These are phyloP conservation scores for Helminthosporium solani DNA, from an alignment of 2,329 filamentous ascomycete species.

Conservation along the genomic window DNA sequence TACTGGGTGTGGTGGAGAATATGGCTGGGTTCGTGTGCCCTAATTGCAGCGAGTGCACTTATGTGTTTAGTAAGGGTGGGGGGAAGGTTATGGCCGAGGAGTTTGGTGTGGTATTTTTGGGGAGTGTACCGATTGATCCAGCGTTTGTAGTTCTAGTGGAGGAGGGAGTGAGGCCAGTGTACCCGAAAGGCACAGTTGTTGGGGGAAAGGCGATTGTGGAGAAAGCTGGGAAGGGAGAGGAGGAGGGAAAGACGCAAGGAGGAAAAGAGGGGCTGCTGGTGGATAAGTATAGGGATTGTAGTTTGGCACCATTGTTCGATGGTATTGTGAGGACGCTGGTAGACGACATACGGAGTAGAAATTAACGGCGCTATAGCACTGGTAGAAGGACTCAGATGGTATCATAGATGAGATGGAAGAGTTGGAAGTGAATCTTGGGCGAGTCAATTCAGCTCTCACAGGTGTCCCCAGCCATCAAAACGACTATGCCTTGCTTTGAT, in stretches of 20 bases:
- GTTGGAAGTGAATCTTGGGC: not conserved
- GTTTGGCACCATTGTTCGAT: constrained; percentile 67
- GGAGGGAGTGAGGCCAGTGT: constrained; percentile 64
- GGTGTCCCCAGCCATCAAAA: too few relatives aligned
- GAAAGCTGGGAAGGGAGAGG: constrained; percentile 20
- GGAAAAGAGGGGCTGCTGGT: constrained; percentile 53
- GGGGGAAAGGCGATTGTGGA: constrained; percentile 34
- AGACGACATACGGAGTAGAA: constrained; percentile 27
- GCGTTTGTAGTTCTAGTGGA: constrained; percentile 88
- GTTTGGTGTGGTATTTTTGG: constrained; percentile 80
- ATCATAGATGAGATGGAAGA: not conserved
- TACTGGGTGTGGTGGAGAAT: constrained; percentile 92
- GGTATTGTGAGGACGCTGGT: constrained; percentile 60
- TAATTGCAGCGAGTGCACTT: constrained; percentile 77
- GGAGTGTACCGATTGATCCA: constrained; percentile 86
- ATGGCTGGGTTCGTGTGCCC: constrained; percentile 91
- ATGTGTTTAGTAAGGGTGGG: constrained; percentile 90
- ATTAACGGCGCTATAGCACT: not conserved
- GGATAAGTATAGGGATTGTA: constrained; percentile 72
- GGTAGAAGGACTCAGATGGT: not conserved
- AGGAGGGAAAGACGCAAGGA: constrained; percentile 17
- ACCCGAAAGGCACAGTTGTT: constrained; percentile 65
- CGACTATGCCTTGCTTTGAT: too few relatives aligned
- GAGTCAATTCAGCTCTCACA: too few relatives aligned
- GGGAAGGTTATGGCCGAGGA: constrained; percentile 87